Base-by-base conservation (phyloP, 73 alveolate genomes). In the Effrenium voratum region DNA sequence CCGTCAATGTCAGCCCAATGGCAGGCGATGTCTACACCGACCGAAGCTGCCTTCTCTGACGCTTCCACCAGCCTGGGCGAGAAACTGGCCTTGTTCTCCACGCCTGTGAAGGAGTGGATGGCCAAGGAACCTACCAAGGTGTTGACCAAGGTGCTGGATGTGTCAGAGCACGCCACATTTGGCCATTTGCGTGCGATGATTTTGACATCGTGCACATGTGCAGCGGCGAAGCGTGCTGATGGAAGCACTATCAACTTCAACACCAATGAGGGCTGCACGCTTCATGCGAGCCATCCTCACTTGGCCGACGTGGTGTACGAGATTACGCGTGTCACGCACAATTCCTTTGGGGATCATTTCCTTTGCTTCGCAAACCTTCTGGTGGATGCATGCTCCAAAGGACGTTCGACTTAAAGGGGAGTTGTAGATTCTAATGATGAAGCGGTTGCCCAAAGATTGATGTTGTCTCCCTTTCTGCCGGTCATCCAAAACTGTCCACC, bases 131-230 rank as follows among this genome's bases (percentile, higher is more conserved):
- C 93, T 5, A 5, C 52, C 8, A 52, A 34, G 5, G 19, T 55
- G 43, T 19, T 83, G 55, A 43, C 30, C 26, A 43, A 28, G 36
- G 50, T 50, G 13, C 36, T 83, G 38, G 38, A 5, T 1, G 93
- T 55, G 30, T 0, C 57, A 3, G 40, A 55, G 10, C 93, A 83
- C 45, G 72, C 93, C 1, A 52, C 93, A 3, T 83, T 34, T 26
- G 79, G 79, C 41, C 44, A 60, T 19, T 2, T 83, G 45, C 30
- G 15, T 36, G 93, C 93, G 1, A 28, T 40, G 10, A 2, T 83
- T 57, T 57, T 34, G 79, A 34, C 55, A 13, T 30, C 28, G 30
- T 83, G 93, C 79, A 83, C 93, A 0, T 83, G 93, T 45, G 36
- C 5, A 13, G 79, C 41, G 36, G 55, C 38, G 1, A 36, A 40